phyloP scores from a whole-genome alignment of 306 rosid genomes.

The Carpinus fangiana region DNA sequence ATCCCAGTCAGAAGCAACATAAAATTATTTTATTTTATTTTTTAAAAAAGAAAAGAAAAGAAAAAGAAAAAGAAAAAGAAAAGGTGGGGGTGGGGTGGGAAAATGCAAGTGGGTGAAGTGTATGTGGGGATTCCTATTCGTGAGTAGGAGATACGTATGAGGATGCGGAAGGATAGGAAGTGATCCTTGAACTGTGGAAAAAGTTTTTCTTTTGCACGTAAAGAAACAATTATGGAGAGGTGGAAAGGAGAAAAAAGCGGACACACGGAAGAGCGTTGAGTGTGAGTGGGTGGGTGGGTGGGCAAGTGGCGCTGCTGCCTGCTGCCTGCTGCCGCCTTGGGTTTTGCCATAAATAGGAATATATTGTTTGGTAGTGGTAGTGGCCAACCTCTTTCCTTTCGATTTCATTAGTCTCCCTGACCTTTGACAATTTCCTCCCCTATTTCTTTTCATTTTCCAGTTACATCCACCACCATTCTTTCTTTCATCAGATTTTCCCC shows the following conservation, averaged over 20 bases:
- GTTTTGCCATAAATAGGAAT: slow-evolving; percentile 38
- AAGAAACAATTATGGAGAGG: slow-evolving; percentile 44
- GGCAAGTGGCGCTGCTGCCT: slow-evolving; percentile 29
- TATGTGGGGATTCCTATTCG: slow-evolving; percentile 54
- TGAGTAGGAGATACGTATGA: slow-evolving; percentile 49
- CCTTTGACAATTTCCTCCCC: slow-evolving; percentile 3
- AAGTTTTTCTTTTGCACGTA: slow-evolving; percentile 64
- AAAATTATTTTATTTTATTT: too few relatives aligned
- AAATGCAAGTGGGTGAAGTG: slow-evolving; percentile 27
- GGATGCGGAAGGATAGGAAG: slow-evolving; percentile 35
- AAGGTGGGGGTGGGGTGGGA: not conserved
- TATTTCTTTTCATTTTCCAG: not conserved
- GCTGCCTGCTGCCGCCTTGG: slow-evolving; percentile 17
- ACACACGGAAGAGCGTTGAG: slow-evolving; percentile 28
- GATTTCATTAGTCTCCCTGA: slow-evolving; percentile 24
- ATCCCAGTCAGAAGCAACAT: too few relatives aligned
- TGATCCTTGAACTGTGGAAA: slow-evolving; percentile 78
- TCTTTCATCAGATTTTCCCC: not conserved
- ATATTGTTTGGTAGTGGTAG: slow-evolving; percentile 22
- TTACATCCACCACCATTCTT: not conserved
- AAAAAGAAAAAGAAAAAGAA: too few relatives aligned
- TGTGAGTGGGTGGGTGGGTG: slow-evolving; percentile 30
- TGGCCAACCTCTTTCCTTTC: slow-evolving; percentile 45
- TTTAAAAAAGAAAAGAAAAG: not conserved
- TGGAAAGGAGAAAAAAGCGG: slow-evolving; percentile 34